Evolutionary conservation across 441 rosid species (phyloP).

Genomic region (Euphorbia corollata): DNA sequence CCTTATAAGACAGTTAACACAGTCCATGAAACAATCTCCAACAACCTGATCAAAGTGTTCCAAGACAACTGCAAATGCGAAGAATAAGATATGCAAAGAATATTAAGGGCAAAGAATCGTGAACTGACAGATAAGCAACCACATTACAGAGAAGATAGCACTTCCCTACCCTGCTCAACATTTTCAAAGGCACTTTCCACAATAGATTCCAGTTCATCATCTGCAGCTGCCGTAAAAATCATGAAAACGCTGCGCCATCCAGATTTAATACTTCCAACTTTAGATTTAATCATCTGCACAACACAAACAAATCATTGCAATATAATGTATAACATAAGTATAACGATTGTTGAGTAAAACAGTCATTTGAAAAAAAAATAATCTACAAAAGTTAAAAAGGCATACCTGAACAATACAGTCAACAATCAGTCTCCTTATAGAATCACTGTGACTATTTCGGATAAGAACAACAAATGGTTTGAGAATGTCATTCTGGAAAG

Average conservation of each 20-base stretch:
- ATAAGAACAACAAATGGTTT: slow-evolving; percentile 95
- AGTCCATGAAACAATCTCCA: slow-evolving; percentile 99
- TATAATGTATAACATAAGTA: background rate
- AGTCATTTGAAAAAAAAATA: background rate
- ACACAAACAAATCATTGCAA: slow-evolving; percentile 20
- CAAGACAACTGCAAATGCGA: slow-evolving; percentile 74
- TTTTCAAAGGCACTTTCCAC: slow-evolving; percentile 99
- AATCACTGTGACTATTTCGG: slow-evolving; percentile 86
- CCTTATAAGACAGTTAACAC: slow-evolving; percentile 96
- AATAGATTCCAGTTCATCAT: slow-evolving; percentile 82
- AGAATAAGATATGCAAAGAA: slow-evolving; percentile 24
- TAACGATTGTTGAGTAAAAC: background rate
- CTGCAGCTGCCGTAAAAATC: slow-evolving; percentile 98
- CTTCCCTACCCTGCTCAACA: slow-evolving; percentile 84
- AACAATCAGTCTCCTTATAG: slow-evolving; percentile 85
- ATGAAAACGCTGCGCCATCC: slow-evolving; percentile 99
- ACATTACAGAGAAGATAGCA: slow-evolving; percentile 20
- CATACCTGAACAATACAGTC: slow-evolving; percentile 97
- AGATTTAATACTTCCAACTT: slow-evolving; percentile 97
- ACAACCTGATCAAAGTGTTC: slow-evolving; percentile 99
- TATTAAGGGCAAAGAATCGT: background rate
- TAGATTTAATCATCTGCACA: slow-evolving; percentile 92
- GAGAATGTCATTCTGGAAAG: slow-evolving; percentile 98
- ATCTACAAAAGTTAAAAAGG: slow-evolving; percentile 21
- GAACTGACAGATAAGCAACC: slow-evolving; percentile 2